Evolutionary conservation across 225 moss, liverwort and hornwort species (phyloP).

Genomic region (Polytrichum commune): DNA sequence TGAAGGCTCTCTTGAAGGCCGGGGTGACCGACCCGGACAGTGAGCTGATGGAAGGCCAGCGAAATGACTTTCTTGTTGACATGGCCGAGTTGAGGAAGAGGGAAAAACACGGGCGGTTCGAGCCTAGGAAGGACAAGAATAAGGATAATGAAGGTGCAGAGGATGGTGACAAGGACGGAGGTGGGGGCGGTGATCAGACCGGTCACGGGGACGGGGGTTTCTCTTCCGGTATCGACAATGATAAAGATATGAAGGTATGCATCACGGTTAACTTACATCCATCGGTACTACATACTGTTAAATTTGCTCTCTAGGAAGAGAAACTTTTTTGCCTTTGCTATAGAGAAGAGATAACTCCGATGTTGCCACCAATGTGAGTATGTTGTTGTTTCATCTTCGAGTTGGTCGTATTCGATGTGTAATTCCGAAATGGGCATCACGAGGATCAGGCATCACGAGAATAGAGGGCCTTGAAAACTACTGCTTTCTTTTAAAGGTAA

Average conservation of each 20-base stretch:
- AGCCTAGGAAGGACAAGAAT: slow-evolving; percentile 88
- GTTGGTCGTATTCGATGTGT: too few species aligned
- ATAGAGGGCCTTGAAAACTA: too few species aligned
- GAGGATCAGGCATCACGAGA: too few species aligned
- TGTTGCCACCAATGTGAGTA: too few species aligned
- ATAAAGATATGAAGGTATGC: slow-evolving; percentile 83
- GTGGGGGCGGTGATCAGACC: slow-evolving; percentile 89
- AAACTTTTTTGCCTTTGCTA: too few species aligned
- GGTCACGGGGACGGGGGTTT: slow-evolving; percentile 76
- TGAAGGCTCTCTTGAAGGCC: slow-evolving; percentile 83
- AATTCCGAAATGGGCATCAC: too few species aligned
- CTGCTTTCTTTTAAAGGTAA: too few species aligned
- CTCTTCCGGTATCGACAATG: slow-evolving; percentile 94
- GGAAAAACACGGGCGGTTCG: slow-evolving; percentile 88
- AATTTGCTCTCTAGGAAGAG: too few species aligned
- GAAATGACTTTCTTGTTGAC: slow-evolving; percentile 90
- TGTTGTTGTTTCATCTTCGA: too few species aligned
- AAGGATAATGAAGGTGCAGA: slow-evolving; percentile 79
- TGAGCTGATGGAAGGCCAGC: slow-evolving; percentile 97
- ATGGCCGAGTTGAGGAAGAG: slow-evolving; percentile 93
- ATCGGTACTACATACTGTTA: too few species aligned
- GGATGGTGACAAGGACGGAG: slow-evolving; percentile 87
- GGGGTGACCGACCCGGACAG: slow-evolving; percentile 79
- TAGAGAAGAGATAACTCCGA: too few species aligned
- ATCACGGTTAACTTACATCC: neutral